phyloP scores from a whole-genome alignment of 2,329 filamentous ascomycete genomes.

The Dactylellina haptotyla region DNA sequence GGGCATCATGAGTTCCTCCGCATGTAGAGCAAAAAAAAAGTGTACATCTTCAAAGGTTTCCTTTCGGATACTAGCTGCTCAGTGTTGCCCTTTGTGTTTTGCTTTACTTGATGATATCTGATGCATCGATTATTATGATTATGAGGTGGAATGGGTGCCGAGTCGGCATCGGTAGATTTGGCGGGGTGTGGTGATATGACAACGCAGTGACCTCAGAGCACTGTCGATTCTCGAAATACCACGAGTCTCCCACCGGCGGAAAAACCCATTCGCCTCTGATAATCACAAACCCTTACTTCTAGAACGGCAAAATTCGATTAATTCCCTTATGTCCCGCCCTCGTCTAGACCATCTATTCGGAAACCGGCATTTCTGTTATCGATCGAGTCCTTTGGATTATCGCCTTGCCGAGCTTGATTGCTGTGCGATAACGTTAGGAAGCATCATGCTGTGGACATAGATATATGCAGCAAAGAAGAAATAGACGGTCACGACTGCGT shows the following conservation, averaged over 20 bases:
- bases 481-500: too few species aligned
- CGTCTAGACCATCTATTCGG: not conserved
- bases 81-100: too few species aligned
- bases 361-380: not conserved
- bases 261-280: constrained; percentile 19
- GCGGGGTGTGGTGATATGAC: constrained; percentile 35
- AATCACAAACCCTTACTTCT: not conserved
- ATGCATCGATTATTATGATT: not conserved
- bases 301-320: not conserved
- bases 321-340: not conserved
- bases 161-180: constrained; percentile 38
- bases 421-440: too few species aligned
- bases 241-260: not conserved
- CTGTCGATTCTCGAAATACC: constrained; percentile 12
- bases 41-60: not conserved
- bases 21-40: not conserved
- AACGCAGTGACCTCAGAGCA: constrained; percentile 48
- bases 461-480: too few species aligned
- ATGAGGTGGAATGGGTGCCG: constrained; percentile 1
- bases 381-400: too few species aligned
- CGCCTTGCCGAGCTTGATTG: not conserved
- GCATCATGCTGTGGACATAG: too few species aligned
- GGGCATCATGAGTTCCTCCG: constrained; percentile 35
- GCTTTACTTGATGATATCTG: too few species aligned
- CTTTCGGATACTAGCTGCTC: not conserved